Conservation (phyloP, 495 filamentous ascomycete species). For the Hypomontagnella submonticulosa region DNA sequence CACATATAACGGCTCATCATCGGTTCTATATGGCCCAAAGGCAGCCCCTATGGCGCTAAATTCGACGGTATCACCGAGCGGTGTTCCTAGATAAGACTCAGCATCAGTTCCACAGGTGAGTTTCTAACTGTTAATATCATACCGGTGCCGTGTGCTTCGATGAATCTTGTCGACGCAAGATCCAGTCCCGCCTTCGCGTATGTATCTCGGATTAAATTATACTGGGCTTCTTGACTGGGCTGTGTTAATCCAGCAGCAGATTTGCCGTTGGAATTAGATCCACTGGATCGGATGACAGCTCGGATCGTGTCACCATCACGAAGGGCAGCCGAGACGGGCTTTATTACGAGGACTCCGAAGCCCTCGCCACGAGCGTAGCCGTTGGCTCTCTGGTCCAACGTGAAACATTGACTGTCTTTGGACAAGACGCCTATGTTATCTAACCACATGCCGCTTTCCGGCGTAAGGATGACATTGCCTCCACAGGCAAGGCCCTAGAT, state of each 20-base stretch:
- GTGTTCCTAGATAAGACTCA: slow-evolving; percentile 23
- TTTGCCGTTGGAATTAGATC: slow-evolving; percentile 63
- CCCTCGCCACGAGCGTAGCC: slow-evolving; percentile 71
- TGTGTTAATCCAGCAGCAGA: slow-evolving; percentile 56
- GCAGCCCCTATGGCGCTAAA: slow-evolving; percentile 54
- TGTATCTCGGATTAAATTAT: slow-evolving; percentile 53
- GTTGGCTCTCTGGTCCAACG: slow-evolving; percentile 64
- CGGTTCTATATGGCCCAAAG: slow-evolving; percentile 33
- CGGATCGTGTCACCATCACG: slow-evolving; percentile 39
- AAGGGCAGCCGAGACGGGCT: slow-evolving; percentile 59
- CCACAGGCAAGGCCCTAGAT: slow-evolving; percentile 58
- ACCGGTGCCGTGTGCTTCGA: slow-evolving; percentile 58
- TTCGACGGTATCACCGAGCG: slow-evolving; percentile 65
- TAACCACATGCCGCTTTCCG: slow-evolving; percentile 36
- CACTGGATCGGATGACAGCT: slow-evolving; percentile 61
- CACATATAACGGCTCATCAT: slow-evolving; percentile 50
- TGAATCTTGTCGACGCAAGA: slow-evolving; percentile 53
- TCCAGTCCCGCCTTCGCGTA: slow-evolving; percentile 58
- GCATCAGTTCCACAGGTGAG: too few species aligned
- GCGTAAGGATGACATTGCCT: slow-evolving; percentile 56
- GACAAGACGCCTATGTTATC: slow-evolving; percentile 39
- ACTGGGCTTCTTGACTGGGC: slow-evolving; percentile 61
- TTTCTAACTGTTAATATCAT: slow-evolving; percentile 27
- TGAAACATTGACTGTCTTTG: slow-evolving; percentile 54
- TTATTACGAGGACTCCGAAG: slow-evolving; percentile 62